Base-by-base conservation (phyloP, 352 stramenopile species). In the Globisporangium cederbergense region DNA sequence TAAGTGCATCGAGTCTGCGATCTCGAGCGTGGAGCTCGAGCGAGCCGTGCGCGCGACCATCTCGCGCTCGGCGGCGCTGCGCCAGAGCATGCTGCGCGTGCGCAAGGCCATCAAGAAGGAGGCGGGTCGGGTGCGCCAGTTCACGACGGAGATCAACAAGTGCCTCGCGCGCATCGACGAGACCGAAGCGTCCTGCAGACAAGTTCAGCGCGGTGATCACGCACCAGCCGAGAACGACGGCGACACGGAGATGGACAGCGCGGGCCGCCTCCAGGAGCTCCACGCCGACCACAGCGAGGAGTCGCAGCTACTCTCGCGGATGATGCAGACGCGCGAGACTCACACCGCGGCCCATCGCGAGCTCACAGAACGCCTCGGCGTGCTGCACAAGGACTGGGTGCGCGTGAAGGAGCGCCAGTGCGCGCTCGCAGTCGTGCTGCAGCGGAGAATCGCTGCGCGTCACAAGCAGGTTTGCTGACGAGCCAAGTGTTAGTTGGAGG, bases 311-410 rank as follows among this genome's bases (percentile, higher is more conserved):
- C 61, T 67, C 46, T 36, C 78, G 18, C 67, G 53, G 43, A 67
- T 67, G 61, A 67, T 67, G 61, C 61, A 67, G 61, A 67, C 61
- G 11, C 61, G 61, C 20, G 61, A 67, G 43, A 51, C 61, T 53
- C 61, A 67, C 61, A 34, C 61, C 61, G 61, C 61, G 34, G 61
- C 61, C 14, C 61, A 67, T 34, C 54, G 55, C n/a, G 61, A 67
- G 61, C 61, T 67, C 51, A 54, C 61, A 53, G 53, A 62, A 53
- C 61, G 57, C 61, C 61, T 67, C 47, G 61, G 52, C 9, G 61
- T 47, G 43, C 61, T 67, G 42, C 52, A 67, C 61, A 51, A 52
- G 40, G 61, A 62, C 43, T 67, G 61, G 61, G 43, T 67, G 14
- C 61, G 61, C 53, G 61, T 67, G 8, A 67, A 67, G 61, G 61